Base-by-base conservation (phyloP, 1,139 yeast genomes). In the Taiozyma sp. region DNA sequence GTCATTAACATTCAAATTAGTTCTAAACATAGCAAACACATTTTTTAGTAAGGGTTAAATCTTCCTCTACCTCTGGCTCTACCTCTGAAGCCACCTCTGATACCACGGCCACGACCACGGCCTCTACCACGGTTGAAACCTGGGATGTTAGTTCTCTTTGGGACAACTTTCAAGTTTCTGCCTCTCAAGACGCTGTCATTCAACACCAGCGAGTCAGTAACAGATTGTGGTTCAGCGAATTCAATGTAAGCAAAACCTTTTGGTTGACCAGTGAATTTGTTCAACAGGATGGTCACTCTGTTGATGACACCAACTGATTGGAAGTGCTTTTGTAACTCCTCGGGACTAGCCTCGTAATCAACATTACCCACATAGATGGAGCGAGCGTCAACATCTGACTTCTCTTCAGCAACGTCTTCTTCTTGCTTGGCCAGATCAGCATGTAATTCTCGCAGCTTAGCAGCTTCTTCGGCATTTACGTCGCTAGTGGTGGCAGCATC, bases 301-400 rank as follows among this genome's bases (percentile, higher is more conserved):
- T 89, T 85, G 47, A 92, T 88, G 3, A 79, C 76, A 1, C 97
- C 98, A 52, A 87, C 84, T 10, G 79, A 69, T 48, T 81, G 78
- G 68, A 92, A 90, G 59, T 85, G 88, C 50, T 84, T 83, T 65
- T 90, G 95, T 42, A 92, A 74, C 62, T 87, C 93, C 56, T 84
- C 83, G 10, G 97, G 96, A 4, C 92, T 80, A 4, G 92, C 72
- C 14, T 81, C 85, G 62, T 84, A 85, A 62, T 89, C 96, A 27
- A 92, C 95, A 63, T 90, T 90, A 22, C 97, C 96, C 23, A 92
- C 89, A 66, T 87, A 92, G 28, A 92, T 78, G 2, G 96, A 87
- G 54, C 95, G 78, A 4, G 89, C 78, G 66, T 92, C 98, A 28
- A 82, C 73, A 50, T 80, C 84, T 51, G 76, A 79, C 56, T 76